Percentiles rank a stretch among this genome's conserved stretches.
These are phyloP conservation scores for Knoxdaviesia capensis DNA, from an alignment of 2,329 filamentous ascomycete species.

Conservation along the genomic window DNA sequence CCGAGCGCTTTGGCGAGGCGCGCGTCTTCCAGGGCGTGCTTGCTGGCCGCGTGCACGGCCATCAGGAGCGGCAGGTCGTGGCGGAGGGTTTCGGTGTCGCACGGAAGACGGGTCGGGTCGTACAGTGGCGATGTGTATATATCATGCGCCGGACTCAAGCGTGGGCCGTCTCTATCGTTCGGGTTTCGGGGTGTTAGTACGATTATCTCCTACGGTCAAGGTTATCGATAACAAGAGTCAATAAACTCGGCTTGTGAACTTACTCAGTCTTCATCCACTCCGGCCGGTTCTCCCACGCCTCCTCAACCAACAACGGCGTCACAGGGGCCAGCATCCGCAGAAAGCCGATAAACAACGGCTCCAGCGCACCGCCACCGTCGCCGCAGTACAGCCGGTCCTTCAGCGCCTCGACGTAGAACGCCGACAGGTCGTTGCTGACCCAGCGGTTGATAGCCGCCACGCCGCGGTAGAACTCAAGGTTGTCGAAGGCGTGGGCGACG, in stretches of 20 bases:
- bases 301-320: slow-evolving; percentile 67
- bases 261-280: slow-evolving; percentile 33
- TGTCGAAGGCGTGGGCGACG: slow-evolving; percentile 44
- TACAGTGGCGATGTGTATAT: slow-evolving; percentile 24
- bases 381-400: slow-evolving; percentile 89
- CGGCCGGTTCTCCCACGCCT: slow-evolving; percentile 67
- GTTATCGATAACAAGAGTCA: too few species aligned
- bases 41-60: slow-evolving; percentile 44
- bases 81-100: slow-evolving; percentile 18
- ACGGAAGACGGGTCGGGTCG: slow-evolving; percentile 16
- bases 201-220: too few species aligned
- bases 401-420: slow-evolving; percentile 82
- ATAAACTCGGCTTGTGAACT: slow-evolving; percentile 5
- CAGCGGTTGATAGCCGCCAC: slow-evolving; percentile 58
- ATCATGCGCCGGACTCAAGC: slow-evolving; percentile 21
- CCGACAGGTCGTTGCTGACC: slow-evolving; percentile 65
- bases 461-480: slow-evolving; percentile 68
- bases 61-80: slow-evolving; percentile 26
- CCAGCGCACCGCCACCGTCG: slow-evolving; percentile 41
- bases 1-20: slow-evolving; percentile 53
- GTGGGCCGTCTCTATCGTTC: not conserved
- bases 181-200: not conserved
- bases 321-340: slow-evolving; percentile 65
- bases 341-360: slow-evolving; percentile 50
- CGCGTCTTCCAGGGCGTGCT: slow-evolving; percentile 53